phyloP scores from a whole-genome alignment of 169 alveolate species.

The Besnoitia besnoiti region DNA sequence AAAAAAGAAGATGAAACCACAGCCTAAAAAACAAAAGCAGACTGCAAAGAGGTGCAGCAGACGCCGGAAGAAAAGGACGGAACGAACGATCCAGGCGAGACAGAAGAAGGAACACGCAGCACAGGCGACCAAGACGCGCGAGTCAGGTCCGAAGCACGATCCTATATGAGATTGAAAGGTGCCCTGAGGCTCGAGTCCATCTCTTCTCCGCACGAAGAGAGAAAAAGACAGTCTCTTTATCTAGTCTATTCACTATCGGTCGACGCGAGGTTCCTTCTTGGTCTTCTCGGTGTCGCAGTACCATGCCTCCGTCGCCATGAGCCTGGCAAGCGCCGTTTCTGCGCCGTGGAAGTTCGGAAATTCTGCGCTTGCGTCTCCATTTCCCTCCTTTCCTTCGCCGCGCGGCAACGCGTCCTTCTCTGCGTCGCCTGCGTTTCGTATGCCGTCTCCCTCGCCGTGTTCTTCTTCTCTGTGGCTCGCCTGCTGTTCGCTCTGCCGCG shows the following conservation, averaged over 20 bases:
- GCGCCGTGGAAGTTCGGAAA: slow-evolving; percentile 24
- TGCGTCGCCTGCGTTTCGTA: neutral
- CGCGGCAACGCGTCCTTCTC: neutral
- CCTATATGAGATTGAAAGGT: no score
- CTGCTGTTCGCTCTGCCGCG: no score
- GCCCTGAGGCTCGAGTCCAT: no score
- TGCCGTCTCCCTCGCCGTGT: neutral
- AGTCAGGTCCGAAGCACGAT: no score
- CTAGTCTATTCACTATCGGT: no score
- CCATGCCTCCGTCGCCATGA: neutral
- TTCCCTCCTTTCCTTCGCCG: neutral
- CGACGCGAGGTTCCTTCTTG: no score
- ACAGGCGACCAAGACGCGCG: no score
- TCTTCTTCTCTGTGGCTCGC: neutral
- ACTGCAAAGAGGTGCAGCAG: neutral
- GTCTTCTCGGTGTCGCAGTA: neutral
- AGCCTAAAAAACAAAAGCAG: neutral
- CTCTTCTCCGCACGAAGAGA: no score
- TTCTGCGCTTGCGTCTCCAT: neutral
- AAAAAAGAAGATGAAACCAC: no score
- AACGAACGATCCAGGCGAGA: neutral
- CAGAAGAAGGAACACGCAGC: neutral
- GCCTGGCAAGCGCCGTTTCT: neutral
- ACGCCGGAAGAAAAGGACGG: neutral
- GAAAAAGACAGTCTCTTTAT: no score